Base-by-base conservation (phyloP, 345 rosid species). In the Corymbia maculata region DNA sequence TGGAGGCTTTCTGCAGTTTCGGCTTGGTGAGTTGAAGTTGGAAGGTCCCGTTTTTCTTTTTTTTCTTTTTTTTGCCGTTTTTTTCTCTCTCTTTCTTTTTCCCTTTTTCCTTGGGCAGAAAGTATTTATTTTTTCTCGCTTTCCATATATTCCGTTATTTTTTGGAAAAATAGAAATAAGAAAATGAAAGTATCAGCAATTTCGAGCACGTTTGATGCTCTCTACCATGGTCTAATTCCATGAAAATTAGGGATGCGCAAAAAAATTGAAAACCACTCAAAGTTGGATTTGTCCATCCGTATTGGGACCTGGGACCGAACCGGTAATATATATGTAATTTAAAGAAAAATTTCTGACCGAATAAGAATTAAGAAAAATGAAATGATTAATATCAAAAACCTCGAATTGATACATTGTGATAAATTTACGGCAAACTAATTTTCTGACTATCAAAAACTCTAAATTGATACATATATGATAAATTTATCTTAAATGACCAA, bases 391-490 rank as follows among this genome's bases (percentile, higher is more conserved):
- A 50, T 10, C 51, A 50, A 50, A 50, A 50, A 50, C 2, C 51
- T 10, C 51, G 12, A 50, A 50, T 2, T 13, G 12, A 9, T 50
- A 10, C 2, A 11, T 1, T 50, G 0, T 11, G 13, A 50, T 3
- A 11, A 50, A 9, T 50, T 50, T 11, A 50, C 4, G 9, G 3
- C 4, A 2, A 50, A 50, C 3, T 50, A 11, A 50, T 50, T 50
- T 50, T 50, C 12, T 50, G 2, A 36, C 42, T 36, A 36, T 36
- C 42, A 36, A 36, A 36, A 36, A 36, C 42, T 36, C 42, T 4
- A 36, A 36, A 36, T 36, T 50, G 11, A 2, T 50, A 2, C 3
- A 2, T 12, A 3, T 50, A 9, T 2, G 12, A 50, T 9, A 50
- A 50, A 50, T 50, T 50, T 11, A 11, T 4, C 13, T 1, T 4